Evolutionary conservation across 805 yeast genomes (phyloP).

Genomic region (Sungouiella blattae): DNA sequence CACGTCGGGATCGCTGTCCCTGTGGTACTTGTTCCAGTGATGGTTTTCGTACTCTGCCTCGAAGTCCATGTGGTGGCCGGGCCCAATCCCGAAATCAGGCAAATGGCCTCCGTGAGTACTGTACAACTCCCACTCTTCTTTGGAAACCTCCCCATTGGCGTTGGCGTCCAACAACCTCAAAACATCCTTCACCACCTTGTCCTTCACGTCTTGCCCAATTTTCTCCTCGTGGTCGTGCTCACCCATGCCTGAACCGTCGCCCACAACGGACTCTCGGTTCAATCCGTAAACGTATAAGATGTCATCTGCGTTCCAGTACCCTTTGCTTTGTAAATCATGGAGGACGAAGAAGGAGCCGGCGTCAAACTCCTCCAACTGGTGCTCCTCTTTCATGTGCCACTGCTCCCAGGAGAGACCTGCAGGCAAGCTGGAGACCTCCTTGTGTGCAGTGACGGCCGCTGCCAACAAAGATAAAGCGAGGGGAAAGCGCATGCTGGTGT

Average conservation of each 20-base stretch:
- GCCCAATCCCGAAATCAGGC: constrained; percentile 92
- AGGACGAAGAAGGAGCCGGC: constrained; percentile 72
- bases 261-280: constrained; percentile 65
- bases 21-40: constrained; percentile 84
- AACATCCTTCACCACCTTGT: constrained; percentile 53
- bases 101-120: constrained; percentile 61
- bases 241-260: constrained; percentile 90
- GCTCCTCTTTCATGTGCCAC: constrained; percentile 92
- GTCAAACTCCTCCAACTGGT: constrained; percentile 70
- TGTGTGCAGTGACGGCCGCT: not conserved
- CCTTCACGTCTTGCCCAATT: constrained; percentile 52
- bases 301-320: constrained; percentile 55
- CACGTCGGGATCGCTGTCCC: constrained; percentile 79
- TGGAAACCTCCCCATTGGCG: constrained; percentile 58
- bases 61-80: constrained; percentile 91
- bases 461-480: not conserved
- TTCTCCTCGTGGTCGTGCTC: constrained; percentile 53
- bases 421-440: constrained; percentile 2
- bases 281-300: constrained; percentile 81
- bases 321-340: constrained; percentile 69
- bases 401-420: constrained; percentile 64
- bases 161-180: constrained; percentile 62
- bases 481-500: not conserved
- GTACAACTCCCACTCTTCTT: constrained; percentile 69
- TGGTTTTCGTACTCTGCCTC: constrained; percentile 92